These are phyloP conservation scores for Alloteropsis semialata DNA, from an alignment of 176 grass and related monocot species.

Conservation along the genomic window DNA sequence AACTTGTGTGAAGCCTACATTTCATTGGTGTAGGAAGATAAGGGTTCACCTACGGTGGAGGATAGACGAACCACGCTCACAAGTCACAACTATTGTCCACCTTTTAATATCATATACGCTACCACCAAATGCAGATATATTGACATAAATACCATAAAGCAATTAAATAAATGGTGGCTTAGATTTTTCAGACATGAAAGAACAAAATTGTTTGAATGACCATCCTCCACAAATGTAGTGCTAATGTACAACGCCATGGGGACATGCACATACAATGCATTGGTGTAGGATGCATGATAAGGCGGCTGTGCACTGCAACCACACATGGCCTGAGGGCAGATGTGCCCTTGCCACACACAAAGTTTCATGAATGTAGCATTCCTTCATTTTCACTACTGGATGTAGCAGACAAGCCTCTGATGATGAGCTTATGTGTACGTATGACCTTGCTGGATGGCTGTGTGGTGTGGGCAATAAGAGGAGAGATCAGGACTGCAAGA, in stretches of 20 bases:
- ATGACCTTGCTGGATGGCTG: not conserved
- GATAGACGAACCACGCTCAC: too few species aligned
- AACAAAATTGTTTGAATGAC: too few species aligned
- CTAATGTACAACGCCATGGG: too few species aligned
- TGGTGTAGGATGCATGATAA: constrained; percentile 1
- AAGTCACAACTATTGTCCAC: too few species aligned
- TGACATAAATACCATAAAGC: too few species aligned
- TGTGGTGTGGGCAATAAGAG: not conserved
- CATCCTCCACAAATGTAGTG: too few species aligned
- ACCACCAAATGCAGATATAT: too few species aligned
- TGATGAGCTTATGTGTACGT: not conserved
- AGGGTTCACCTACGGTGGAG: too few species aligned
- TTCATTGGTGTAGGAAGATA: not conserved
- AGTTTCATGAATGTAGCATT: not conserved
- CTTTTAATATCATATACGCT: too few species aligned
- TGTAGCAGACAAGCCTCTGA: constrained; percentile 3
- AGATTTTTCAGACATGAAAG: too few species aligned
- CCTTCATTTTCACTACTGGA: not conserved
- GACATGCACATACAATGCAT: too few species aligned
- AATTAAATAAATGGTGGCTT: too few species aligned
- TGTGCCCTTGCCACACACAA: not conserved
- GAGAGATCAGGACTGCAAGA: not conserved
- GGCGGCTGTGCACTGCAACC: not conserved
- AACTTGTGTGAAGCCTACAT: not conserved
- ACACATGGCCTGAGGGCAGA: constrained; percentile 16